Evolutionary conservation across 345 rosid species (phyloP).

Genomic region (Acer negundo): DNA sequence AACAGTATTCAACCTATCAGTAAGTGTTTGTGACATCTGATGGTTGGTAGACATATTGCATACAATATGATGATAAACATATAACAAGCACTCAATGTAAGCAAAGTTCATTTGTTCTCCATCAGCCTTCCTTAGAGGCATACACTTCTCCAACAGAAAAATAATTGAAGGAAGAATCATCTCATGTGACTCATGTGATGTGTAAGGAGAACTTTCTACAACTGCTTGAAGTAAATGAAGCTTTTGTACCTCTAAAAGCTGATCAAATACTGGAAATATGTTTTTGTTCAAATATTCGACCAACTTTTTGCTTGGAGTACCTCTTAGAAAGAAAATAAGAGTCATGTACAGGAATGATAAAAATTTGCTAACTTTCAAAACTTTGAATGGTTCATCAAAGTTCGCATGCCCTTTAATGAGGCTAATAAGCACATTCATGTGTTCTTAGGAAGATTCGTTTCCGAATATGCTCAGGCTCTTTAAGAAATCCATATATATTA

Average conservation of each 20-base stretch:
- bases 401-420: too few relatives aligned
- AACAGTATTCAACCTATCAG: conserved; percentile 68
- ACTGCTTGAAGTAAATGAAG: conserved; percentile 93
- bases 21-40: conserved; percentile 87
- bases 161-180: conserved; percentile 85
- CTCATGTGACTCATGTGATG: conserved; percentile 83
- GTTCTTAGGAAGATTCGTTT: too few relatives aligned
- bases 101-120: conserved; percentile 96
- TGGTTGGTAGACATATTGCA: conserved; percentile 72
- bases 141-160: conserved; percentile 53
- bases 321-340: too few relatives aligned
- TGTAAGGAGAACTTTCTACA: conserved; percentile 87
- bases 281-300: too few relatives aligned
- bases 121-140: conserved; percentile 88
- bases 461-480: too few relatives aligned
- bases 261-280: too few relatives aligned
- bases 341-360: too few relatives aligned
- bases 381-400: too few relatives aligned
- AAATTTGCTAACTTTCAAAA: too few relatives aligned
- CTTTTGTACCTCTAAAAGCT: conserved; percentile 97
- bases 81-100: conserved; percentile 88
- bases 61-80: conserved; percentile 84
- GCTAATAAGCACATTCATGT: too few relatives aligned
- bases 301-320: too few relatives aligned
- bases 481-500: too few relatives aligned